Percentiles rank a stretch among this genome's conserved stretches.
These are phyloP conservation scores for Phytophthora quininea DNA, from an alignment of 352 stramenopile species.

Conservation along the genomic window DNA sequence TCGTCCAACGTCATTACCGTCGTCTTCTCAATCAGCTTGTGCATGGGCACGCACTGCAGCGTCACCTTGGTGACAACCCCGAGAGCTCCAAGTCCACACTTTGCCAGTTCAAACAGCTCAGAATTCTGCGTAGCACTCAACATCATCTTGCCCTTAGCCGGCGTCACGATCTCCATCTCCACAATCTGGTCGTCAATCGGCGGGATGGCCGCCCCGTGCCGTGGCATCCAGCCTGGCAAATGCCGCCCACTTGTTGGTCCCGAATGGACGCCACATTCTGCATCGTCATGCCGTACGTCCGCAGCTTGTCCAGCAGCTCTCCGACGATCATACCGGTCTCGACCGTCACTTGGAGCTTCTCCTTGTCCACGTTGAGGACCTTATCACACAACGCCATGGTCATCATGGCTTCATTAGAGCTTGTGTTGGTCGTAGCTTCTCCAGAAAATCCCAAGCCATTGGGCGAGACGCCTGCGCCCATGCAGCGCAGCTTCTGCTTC, in stretches of 20 bases:
- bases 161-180: conserved; percentile 96
- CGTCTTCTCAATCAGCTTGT: conserved; percentile 95
- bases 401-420: conserved; percentile 82
- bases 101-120: conserved; percentile 91
- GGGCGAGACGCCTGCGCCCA: conserved; percentile 96
- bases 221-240: conserved; percentile 95
- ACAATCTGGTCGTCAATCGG: conserved; percentile 98
- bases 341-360: conserved; percentile 93
- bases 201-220: conserved; percentile 93
- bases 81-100: conserved; percentile 94
- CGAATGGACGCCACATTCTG: conserved; percentile 99
- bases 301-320: conserved; percentile 77
- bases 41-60: conserved; percentile 94
- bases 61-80: conserved; percentile 97
- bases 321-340: conserved; percentile 78
- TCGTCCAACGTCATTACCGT: conserved; percentile 90
- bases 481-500: conserved; percentile 88
- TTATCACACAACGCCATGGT: conserved; percentile 93
- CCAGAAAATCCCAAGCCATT: conserved; percentile 95
- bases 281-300: conserved; percentile 93
- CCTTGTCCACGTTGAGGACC: conserved; percentile 90
- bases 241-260: conserved; percentile 97
- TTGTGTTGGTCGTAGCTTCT: conserved; percentile 20
- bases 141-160: conserved; percentile 89
- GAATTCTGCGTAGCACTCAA: conserved; percentile 82